Percentiles rank a stretch among this genome's conserved stretches.
These are phyloP conservation scores for Gigaspora rosea DNA, from an alignment of 192 early-diverging fungal species.

Conservation along the genomic window DNA sequence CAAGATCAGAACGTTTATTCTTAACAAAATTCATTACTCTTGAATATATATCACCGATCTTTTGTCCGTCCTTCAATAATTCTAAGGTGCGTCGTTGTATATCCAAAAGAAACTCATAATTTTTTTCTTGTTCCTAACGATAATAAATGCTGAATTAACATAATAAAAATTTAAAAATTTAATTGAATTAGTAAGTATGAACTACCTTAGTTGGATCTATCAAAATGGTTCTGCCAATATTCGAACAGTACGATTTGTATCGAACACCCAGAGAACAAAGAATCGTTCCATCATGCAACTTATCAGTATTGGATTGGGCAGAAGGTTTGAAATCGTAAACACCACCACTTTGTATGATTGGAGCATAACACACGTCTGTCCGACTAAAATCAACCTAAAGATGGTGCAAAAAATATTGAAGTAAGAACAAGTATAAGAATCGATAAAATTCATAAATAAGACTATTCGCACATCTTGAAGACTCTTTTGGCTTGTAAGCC, in stretches of 20 bases:
- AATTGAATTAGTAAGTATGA: neutral
- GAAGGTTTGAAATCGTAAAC: slow-evolving; percentile 83
- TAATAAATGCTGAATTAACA: neutral
- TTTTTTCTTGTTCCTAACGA: slow-evolving; percentile 75
- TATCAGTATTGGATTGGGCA: slow-evolving; percentile 71
- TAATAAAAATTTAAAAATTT: slow-evolving; percentile 7
- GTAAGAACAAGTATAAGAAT: neutral
- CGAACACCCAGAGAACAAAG: slow-evolving; percentile 92
- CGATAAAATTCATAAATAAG: neutral
- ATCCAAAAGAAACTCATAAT: slow-evolving; percentile 89
- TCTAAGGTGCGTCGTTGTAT: slow-evolving; percentile 77
- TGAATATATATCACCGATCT: slow-evolving; percentile 77
- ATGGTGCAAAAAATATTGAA: slow-evolving; percentile 5
- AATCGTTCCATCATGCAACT: slow-evolving; percentile 81
- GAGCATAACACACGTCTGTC: slow-evolving; percentile 89
- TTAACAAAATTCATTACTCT: slow-evolving; percentile 70
- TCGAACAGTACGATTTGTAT: slow-evolving; percentile 95
- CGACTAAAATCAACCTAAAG: slow-evolving; percentile 59
- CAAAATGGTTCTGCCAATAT: slow-evolving; percentile 90
- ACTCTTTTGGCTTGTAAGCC: slow-evolving; percentile 51
- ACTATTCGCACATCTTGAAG: slow-evolving; percentile 62
- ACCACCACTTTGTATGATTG: slow-evolving; percentile 96
- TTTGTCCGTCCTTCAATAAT: slow-evolving; percentile 69
- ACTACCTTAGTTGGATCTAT: slow-evolving; percentile 81
- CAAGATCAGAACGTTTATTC: slow-evolving; percentile 82